Evolutionary conservation across 75 land plant genomes (phyloP).

Genomic region (Pseudotsuga menziesii): DNA sequence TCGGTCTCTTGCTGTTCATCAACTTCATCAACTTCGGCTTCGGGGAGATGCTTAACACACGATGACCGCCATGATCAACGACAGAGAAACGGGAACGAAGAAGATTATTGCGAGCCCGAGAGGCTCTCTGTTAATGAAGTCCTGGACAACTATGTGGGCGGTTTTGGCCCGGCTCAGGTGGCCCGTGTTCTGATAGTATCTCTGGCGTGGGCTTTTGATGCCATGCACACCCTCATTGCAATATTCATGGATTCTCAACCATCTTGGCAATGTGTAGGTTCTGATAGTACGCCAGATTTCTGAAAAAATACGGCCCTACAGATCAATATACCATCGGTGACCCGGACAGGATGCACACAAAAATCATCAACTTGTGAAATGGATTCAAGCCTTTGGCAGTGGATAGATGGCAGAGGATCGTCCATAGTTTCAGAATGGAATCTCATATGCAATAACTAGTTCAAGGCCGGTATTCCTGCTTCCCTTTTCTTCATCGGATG

Average conservation of each 20-base stretch:
- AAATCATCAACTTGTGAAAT: constrained; percentile 9
- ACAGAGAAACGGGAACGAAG: no score
- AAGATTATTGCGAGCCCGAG: no score
- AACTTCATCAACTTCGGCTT: no score
- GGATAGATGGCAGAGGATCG: constrained; percentile 10
- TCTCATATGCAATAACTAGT: constrained; percentile 24
- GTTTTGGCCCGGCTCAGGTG: constrained; percentile 28
- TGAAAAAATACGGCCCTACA: not conserved
- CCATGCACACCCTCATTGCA: constrained; percentile 37
- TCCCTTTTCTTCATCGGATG: constrained; percentile 42
- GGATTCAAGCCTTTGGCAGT: constrained; percentile 9
- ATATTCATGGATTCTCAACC: constrained; percentile 28
- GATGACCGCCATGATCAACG: no score
- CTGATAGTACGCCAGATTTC: not conserved
- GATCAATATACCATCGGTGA: no score
- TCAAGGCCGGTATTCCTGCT: constrained; percentile 40
- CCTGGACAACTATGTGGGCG: constrained; percentile 31
- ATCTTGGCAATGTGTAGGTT: no score
- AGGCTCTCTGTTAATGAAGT: constrained; percentile 19
- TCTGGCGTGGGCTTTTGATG: constrained; percentile 40
- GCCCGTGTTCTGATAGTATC: constrained; percentile 34
- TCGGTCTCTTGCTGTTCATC: no score
- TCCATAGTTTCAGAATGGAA: constrained; percentile 78
- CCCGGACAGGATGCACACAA: not conserved
- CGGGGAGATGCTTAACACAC: no score